Evolutionary conservation across 192 early-diverging fungal genomes (phyloP).

Genomic region (Backusella circina): DNA sequence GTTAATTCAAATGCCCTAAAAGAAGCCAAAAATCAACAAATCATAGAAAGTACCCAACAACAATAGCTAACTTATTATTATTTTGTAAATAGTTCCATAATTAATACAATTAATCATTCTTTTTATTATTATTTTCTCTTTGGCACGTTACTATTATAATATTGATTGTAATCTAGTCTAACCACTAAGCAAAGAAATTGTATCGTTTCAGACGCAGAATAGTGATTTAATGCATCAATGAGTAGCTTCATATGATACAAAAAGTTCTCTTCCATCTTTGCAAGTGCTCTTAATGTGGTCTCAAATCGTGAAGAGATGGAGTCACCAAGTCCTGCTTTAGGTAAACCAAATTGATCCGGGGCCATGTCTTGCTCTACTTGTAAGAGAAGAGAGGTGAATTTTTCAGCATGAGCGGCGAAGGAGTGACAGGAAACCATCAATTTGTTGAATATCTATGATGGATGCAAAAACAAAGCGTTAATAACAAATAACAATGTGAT

Average conservation of each 20-base stretch:
- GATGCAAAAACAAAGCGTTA: too few relatives aligned
- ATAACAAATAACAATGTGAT: not conserved
- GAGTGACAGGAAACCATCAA: slow-evolving; percentile 54
- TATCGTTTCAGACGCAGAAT: slow-evolving; percentile 63
- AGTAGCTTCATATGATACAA: slow-evolving; percentile 63
- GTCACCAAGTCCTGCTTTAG: slow-evolving; percentile 33
- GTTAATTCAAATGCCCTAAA: slow-evolving; percentile 41
- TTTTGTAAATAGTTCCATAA: slow-evolving; percentile 1
- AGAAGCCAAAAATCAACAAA: slow-evolving; percentile 1
- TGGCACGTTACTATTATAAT: slow-evolving; percentile 43
- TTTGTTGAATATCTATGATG: slow-evolving; percentile 59
- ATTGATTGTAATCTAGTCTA: slow-evolving; percentile 73
- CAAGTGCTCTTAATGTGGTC: slow-evolving; percentile 37
- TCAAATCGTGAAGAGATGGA: slow-evolving; percentile 26
- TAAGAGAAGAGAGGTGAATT: slow-evolving; percentile 43
- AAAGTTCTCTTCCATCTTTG: slow-evolving; percentile 60
- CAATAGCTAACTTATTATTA: not conserved
- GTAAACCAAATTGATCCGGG: slow-evolving; percentile 20
- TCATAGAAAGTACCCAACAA: not conserved
- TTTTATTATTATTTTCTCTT: not conserved
- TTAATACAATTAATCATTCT: not conserved
- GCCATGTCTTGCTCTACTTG: slow-evolving; percentile 33
- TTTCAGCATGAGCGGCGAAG: slow-evolving; percentile 56
- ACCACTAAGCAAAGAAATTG: slow-evolving; percentile 63
- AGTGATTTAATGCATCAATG: slow-evolving; percentile 77